Evolutionary conservation across 2,329 filamentous ascomycete species (phyloP), one percentile per base, ranked within the genome.

Genomic region (Hymenoscyphus repandus): DNA sequence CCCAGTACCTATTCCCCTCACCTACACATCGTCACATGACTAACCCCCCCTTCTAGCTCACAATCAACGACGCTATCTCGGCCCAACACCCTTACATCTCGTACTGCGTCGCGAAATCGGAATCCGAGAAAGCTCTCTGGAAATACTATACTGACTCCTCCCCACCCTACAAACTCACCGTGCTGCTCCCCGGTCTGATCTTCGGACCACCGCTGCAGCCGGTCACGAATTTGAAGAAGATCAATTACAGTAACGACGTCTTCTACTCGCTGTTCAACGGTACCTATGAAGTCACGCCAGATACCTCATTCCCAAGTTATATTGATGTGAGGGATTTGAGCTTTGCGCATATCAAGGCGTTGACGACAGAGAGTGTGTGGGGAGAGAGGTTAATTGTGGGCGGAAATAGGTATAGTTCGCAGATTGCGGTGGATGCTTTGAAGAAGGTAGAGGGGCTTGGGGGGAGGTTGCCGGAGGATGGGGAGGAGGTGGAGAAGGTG

Each of bases 261-360:
- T 57, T 65, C 20, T 63, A 64, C 49, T 49, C 45, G 27, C 42
- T 64, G 13, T 62, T 63, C 43, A 63, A 63, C 55, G 63, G 63
- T 3, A 55, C 55, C n/a, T 51, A 59, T 50, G 52, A 56, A 18
- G 54, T 51, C 33, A 52, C 60, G 33, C 60, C 62, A 5, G 37
- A 50, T 22, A 63, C 61, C 6, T 47, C 54, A 31, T 63, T 63
- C 50, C 52, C 56, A 4, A 46, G 40, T 36, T 55, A 60, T 42
- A 59, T 65, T 40, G 62, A 65, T 45, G 62, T 60, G 32, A 61
- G 63, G 40, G 63, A 65, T 48, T 53, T 65, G 1, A 60, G 61
- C 11, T 51, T 51, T 15, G 62, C 63, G 3, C 63, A 65, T 38
- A 60, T 64, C 47, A 51, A 50, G 44, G 52, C 59, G 2, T 56